A percentile compares a stretch with the other conserved stretches of the same genome.
These are phyloP conservation scores for Anisodus tanguticus DNA, from an alignment of 257 asterid species.

Conservation along the genomic window DNA sequence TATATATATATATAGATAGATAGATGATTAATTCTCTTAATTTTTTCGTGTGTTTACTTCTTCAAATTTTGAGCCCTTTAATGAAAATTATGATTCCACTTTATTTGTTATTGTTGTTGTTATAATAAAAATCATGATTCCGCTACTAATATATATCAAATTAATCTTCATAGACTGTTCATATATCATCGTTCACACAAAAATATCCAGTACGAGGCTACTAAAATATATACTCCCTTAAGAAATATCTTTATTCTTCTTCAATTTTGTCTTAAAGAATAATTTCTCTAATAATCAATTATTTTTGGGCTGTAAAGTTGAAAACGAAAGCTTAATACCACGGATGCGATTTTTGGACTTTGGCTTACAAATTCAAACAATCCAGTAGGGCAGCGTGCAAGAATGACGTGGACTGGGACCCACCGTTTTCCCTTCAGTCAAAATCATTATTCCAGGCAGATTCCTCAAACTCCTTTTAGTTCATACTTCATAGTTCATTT, in stretches of 20 bases:
- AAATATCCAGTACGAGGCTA: neutral
- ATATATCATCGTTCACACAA: too few species aligned
- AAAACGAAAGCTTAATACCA: slow-evolving; percentile 8
- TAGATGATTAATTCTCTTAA: too few species aligned
- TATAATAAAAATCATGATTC: too few species aligned
- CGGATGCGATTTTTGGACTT: slow-evolving; percentile 19
- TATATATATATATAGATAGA: too few species aligned
- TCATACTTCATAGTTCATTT: neutral
- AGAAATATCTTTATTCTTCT: neutral
- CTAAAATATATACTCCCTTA: neutral
- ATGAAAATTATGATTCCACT: too few species aligned
- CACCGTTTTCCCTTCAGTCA: neutral
- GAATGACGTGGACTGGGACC: slow-evolving; percentile 49
- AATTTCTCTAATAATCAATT: neutral
- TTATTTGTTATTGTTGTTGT: too few species aligned
- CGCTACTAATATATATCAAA: too few species aligned
- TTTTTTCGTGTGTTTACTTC: too few species aligned
- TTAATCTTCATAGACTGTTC: too few species aligned
- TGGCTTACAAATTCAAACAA: slow-evolving; percentile 23
- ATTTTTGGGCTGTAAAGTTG: neutral
- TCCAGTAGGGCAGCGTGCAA: slow-evolving; percentile 37
- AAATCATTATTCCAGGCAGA: neutral
- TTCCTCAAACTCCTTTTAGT: neutral
- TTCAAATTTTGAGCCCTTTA: too few species aligned
- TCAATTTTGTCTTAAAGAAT: neutral